A percentile compares a stretch with the other conserved stretches of the same genome.
These are phyloP conservation scores for Talaromyces piceae DNA, from an alignment of 2,329 filamentous ascomycete species.

Conservation along the genomic window DNA sequence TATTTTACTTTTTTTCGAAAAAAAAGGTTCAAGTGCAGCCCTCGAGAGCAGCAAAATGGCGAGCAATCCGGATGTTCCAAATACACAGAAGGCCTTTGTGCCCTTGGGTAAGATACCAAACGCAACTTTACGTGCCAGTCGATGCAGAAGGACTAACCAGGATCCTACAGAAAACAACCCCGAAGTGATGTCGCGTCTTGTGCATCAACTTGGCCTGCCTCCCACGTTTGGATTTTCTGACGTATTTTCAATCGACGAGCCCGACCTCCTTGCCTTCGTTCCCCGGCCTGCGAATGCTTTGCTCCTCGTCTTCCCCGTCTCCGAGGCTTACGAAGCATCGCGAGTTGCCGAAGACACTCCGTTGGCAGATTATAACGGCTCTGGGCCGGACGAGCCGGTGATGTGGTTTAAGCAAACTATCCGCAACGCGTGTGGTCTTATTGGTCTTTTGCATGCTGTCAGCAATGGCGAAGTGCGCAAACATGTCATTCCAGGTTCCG, in stretches of 20 bases:
- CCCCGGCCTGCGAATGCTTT: conserved; percentile 83
- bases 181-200: conserved; percentile 74
- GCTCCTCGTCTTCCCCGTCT: conserved; percentile 86
- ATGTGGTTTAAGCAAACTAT: conserved; percentile 96
- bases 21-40: no score
- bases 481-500: conserved; percentile 49
- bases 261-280: conserved; percentile 75
- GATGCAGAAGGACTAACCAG: neutral
- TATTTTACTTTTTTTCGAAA: neutral
- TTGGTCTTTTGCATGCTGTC: conserved; percentile 76
- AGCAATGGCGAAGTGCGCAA: conserved; percentile 64
- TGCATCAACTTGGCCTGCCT: conserved; percentile 79
- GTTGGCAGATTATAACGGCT: conserved; percentile 57
- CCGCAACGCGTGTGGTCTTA: conserved; percentile 83
- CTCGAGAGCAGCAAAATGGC: conserved; percentile 20
- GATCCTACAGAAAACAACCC: conserved; percentile 61
- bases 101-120: conserved; percentile 32
- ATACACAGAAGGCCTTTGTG: conserved; percentile 41
- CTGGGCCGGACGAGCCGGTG: conserved; percentile 64
- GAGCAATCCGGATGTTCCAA: conserved; percentile 29
- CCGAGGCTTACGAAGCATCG: conserved; percentile 67
- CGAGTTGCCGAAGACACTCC: conserved; percentile 65
- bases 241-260: conserved; percentile 83
- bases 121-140: neutral
- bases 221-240: conserved; percentile 72